These are phyloP conservation scores for Entomortierella chlamydospora DNA, from an alignment of 192 early-diverging fungal genomes.

Conservation along the genomic window DNA sequence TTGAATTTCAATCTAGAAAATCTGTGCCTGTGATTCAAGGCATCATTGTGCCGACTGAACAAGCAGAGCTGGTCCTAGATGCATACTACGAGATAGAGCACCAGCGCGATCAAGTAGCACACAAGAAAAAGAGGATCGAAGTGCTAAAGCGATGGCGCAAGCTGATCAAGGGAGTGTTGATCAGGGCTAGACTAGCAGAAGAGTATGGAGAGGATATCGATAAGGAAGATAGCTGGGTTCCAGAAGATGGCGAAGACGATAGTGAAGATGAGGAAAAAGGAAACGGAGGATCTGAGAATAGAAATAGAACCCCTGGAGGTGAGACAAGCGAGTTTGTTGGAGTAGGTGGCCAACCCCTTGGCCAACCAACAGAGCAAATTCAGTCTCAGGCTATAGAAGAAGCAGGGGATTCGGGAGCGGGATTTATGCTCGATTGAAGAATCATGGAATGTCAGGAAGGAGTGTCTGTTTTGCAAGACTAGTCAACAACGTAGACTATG, in stretches of 20 bases:
- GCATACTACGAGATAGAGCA: conserved; percentile 55
- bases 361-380: background rate
- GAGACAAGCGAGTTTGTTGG: background rate
- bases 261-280: background rate
- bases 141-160: conserved; percentile 66
- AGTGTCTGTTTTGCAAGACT: too few species aligned
- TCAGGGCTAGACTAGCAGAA: conserved; percentile 63
- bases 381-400: conserved; percentile 7
- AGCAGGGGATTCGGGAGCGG: conserved; percentile 20
- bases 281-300: background rate
- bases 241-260: conserved; percentile 25
- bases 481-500: too few species aligned
- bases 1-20: conserved; percentile 72
- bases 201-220: conserved; percentile 62
- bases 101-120: conserved; percentile 38
- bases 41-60: conserved; percentile 74
- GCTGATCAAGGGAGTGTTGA: conserved; percentile 61
- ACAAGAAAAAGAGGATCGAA: conserved; percentile 59
- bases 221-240: conserved; percentile 16
- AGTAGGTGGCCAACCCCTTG: background rate
- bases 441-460: background rate
- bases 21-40: conserved; percentile 74
- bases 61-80: conserved; percentile 66
- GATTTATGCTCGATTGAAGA: conserved; percentile 36
- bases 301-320: background rate